Evolutionary conservation across 768 basidiomycete genomes (phyloP).

Genomic region (Suillus occidentalis): DNA sequence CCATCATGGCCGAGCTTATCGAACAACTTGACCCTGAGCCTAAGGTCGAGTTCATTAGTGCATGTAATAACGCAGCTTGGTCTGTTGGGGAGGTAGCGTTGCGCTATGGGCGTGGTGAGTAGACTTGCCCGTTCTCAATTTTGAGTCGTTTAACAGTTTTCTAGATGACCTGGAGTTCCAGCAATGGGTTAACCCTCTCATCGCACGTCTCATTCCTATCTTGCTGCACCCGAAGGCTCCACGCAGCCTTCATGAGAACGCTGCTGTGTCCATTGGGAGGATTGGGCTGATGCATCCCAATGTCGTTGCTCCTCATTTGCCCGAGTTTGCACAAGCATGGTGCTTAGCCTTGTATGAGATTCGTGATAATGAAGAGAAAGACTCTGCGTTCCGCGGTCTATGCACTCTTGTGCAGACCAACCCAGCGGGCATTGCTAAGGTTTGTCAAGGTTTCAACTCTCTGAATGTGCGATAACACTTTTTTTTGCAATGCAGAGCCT

Average conservation of each 20-base stretch:
- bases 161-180: slow-evolving; percentile 83
- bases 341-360: slow-evolving; percentile 97
- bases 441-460: slow-evolving; percentile 34
- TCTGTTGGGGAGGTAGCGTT: slow-evolving; percentile 98
- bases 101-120: slow-evolving; percentile 79
- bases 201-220: slow-evolving; percentile 89
- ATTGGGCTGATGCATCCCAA: slow-evolving; percentile 91
- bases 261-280: slow-evolving; percentile 96
- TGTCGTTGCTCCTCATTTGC: slow-evolving; percentile 84
- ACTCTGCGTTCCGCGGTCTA: slow-evolving; percentile 96
- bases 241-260: slow-evolving; percentile 94
- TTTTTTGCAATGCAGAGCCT: slow-evolving; percentile 58
- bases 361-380: slow-evolving; percentile 99
- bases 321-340: slow-evolving; percentile 94
- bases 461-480: not conserved
- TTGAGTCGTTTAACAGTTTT: slow-evolving; percentile 11
- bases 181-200: slow-evolving; percentile 87
- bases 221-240: slow-evolving; percentile 91
- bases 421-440: slow-evolving; percentile 91
- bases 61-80: slow-evolving; percentile 99
- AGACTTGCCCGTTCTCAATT: slow-evolving; percentile 2
- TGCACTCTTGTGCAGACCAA: slow-evolving; percentile 95
- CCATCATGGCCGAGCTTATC: slow-evolving; percentile 88
- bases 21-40: slow-evolving; percentile 91
- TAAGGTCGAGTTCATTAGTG: slow-evolving; percentile 90